These are phyloP conservation scores for Colletotrichum chlorophyti DNA, from an alignment of 2,329 filamentous ascomycete species.

Conservation along the genomic window DNA sequence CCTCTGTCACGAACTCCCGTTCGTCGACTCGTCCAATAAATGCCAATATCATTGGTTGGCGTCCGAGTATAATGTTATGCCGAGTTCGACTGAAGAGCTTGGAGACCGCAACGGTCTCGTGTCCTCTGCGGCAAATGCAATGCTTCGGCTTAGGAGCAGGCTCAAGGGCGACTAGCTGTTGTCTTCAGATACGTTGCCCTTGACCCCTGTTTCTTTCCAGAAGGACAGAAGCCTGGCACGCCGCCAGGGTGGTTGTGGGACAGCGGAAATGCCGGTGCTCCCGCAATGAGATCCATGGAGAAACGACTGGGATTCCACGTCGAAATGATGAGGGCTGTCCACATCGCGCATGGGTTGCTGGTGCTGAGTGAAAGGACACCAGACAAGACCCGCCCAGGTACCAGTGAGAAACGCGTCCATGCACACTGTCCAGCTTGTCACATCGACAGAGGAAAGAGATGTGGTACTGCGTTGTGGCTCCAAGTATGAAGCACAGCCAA, in stretches of 20 bases:
- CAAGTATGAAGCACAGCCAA: constrained; percentile 4
- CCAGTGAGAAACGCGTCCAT: too few relatives aligned
- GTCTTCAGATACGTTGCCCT: neutral
- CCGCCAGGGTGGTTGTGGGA: constrained; percentile 21
- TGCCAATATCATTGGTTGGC: neutral
- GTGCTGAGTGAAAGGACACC: neutral
- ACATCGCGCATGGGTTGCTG: neutral
- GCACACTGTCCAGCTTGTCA: too few relatives aligned
- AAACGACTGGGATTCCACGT: neutral
- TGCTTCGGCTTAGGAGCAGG: too few relatives aligned
- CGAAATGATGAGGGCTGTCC: neutral
- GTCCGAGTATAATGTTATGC: neutral
- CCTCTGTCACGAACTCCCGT: too few relatives aligned
- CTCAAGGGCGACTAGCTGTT: too few relatives aligned
- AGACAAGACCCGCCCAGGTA: too few relatives aligned
- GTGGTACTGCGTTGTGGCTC: neutral
- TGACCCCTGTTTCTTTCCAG: neutral
- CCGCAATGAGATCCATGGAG: constrained; percentile 6
- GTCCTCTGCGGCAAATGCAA: too few relatives aligned
- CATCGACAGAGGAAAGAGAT: neutral
- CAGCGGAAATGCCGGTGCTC: constrained; percentile 25
- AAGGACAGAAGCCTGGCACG: neutral
- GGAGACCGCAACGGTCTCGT: neutral
- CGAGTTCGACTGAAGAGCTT: too few relatives aligned
- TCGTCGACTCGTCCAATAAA: neutral